Base-by-base conservation (phyloP, 306 rosid genomes). In the Vicia sativa region DNA sequence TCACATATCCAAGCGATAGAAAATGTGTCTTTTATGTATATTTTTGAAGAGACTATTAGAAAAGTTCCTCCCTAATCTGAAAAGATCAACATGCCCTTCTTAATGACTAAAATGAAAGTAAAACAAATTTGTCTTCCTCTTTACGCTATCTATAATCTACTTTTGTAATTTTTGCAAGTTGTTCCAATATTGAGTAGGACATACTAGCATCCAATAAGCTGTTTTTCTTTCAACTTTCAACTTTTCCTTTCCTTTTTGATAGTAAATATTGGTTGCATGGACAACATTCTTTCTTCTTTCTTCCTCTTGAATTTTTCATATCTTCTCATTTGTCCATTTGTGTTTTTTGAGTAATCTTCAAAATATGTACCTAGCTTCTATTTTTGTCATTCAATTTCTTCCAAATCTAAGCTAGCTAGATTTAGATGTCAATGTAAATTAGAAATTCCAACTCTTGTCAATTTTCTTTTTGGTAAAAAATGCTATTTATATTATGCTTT, bases 181-280 rank as follows among this genome's bases (percentile, higher is more conserved):
- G 62, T 66, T 46, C 44, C 45, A 66, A 15, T 67, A 38, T 61
- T 58, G 70, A 61, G 59, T 41, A 57, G 39, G 79, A 59, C 74
- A 28, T 59, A 39, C 39, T 59, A 67, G 37, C 69, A 67, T 67
- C 79, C 44, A 2, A 23, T 23, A 46, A 23, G 26, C 8, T 18
- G 9, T 61, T 61, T 41, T 75, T n/a, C n/a, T n/a, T 60, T 61
- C 65, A 68, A 50, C 42, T n/a, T 62, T 41, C 57, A 61, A 29
- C 55, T n/a, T 42, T 34, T 14, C 46, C 45, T 70, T 56, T 70
- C 16, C 67, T 55, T 63, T 62, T 9, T 71, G 67, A 56, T 70
- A 55, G 63, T 60, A 70, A 64, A 29, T n/a, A 39, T 25, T 70
- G 46, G 72, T 70, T 76, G 71, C 76, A 70, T 70, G 72, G 15